phyloP scores from a whole-genome alignment of 73 alveolate genomes.

The Paramecium biaurelia region DNA sequence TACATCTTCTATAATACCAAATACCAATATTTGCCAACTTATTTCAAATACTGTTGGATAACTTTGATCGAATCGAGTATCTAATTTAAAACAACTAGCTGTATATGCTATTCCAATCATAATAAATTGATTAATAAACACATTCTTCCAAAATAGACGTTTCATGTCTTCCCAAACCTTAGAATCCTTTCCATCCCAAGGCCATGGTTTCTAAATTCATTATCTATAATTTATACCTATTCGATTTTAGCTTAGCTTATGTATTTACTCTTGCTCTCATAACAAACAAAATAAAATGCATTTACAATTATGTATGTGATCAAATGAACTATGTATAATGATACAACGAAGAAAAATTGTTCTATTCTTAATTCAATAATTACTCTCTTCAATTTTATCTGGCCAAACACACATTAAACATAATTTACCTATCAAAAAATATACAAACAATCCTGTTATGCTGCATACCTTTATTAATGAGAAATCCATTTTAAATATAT shows the following conservation, averaged over 20 bases:
- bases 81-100: not conserved
- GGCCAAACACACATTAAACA: not conserved
- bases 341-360: not conserved
- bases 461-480: not conserved
- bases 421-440: not conserved
- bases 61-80: constrained; percentile 28
- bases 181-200: constrained; percentile 63
- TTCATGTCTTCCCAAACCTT: constrained; percentile 40
- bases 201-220: constrained; percentile 72
- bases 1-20: constrained; percentile 69
- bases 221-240: not conserved
- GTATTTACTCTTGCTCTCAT: constrained; percentile 60
- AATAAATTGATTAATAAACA: not conserved
- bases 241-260: constrained; percentile 71
- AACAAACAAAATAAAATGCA: not conserved
- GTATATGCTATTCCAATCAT: not conserved
- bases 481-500: not conserved
- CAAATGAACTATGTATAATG: not conserved
- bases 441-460: not conserved
- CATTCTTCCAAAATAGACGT: not conserved
- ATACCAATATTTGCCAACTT: constrained; percentile 60
- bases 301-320: not conserved
- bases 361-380: not conserved
- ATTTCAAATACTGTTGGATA: constrained; percentile 67
- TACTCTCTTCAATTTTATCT: not conserved